phyloP scores from a whole-genome alignment of 257 asterid species.

The Salvia splendens region DNA sequence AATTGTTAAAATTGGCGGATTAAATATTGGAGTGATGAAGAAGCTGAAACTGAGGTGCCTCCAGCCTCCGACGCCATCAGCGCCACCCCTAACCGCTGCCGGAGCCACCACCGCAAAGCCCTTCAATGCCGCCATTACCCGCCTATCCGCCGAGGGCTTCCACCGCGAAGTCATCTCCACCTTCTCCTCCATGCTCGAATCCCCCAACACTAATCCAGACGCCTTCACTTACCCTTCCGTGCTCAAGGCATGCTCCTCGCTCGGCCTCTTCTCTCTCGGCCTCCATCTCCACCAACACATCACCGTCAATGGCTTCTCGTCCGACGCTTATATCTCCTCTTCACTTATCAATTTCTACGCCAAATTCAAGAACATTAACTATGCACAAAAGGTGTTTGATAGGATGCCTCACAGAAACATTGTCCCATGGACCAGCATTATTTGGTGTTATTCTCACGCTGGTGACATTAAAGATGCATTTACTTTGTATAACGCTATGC shows the following conservation, averaged over 20 bases:
- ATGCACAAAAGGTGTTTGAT: constrained; percentile 68
- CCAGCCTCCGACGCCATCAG: constrained; percentile 37
- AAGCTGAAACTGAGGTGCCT: constrained; percentile 39
- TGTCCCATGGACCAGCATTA: constrained; percentile 78
- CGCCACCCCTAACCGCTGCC: constrained; percentile 27
- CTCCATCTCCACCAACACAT: constrained; percentile 64
- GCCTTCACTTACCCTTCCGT: constrained; percentile 75
- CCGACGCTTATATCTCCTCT: constrained; percentile 69
- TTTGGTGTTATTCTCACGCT: constrained; percentile 59
- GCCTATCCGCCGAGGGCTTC: constrained; percentile 59
- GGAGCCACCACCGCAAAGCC: constrained; percentile 45
- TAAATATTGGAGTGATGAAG: constrained; percentile 38
- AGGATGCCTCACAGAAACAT: constrained; percentile 57
- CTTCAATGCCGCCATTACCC: constrained; percentile 58
- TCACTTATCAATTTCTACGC: constrained; percentile 66
- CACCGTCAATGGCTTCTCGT: constrained; percentile 53
- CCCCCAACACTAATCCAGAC: constrained; percentile 55
- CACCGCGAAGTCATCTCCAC: constrained; percentile 58
- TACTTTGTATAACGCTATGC: constrained; percentile 58
- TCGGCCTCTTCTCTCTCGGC: constrained; percentile 56
- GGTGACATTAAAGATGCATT: constrained; percentile 52
- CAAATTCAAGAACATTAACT: constrained; percentile 30
- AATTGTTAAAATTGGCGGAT: constrained; percentile 2
- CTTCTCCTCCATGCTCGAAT: constrained; percentile 57
- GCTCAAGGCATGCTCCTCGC: constrained; percentile 75